Conservation (phyloP, 495 filamentous ascomycete genomes). For the Glarea lozoyensis region DNA sequence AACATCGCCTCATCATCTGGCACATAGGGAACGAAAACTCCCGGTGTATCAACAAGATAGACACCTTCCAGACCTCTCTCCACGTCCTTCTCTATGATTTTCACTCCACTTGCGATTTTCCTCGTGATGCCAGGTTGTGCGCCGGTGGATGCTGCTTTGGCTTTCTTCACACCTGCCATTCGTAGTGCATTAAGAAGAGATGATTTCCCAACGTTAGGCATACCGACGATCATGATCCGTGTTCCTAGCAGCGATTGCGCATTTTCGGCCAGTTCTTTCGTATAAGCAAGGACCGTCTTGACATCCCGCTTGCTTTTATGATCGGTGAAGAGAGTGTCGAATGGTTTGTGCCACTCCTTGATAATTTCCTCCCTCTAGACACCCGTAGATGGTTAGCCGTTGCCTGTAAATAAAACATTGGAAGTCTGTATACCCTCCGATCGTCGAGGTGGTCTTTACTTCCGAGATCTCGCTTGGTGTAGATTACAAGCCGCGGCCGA, state of each 20-base stretch:
- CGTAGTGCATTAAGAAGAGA: slow-evolving; percentile 84
- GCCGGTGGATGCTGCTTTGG: slow-evolving; percentile 74
- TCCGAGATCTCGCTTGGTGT: slow-evolving; percentile 79
- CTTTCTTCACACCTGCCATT: slow-evolving; percentile 47
- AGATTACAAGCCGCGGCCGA: slow-evolving; percentile 70
- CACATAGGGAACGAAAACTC: slow-evolving; percentile 91
- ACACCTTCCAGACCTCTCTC: slow-evolving; percentile 25
- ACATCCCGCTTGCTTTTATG: slow-evolving; percentile 19
- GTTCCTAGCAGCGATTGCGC: slow-evolving; percentile 55
- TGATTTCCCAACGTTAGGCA: slow-evolving; percentile 95
- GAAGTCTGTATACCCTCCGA: slow-evolving; percentile 19
- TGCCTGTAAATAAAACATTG: slow-evolving; percentile 14
- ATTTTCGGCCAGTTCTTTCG: slow-evolving; percentile 35
- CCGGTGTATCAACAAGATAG: slow-evolving; percentile 50
- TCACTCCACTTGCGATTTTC: slow-evolving; percentile 74
- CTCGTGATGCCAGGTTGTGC: slow-evolving; percentile 83
- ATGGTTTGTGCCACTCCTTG: slow-evolving; percentile 46
- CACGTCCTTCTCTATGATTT: slow-evolving; percentile 43
- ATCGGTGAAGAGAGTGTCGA: slow-evolving; percentile 50
- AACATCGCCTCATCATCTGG: slow-evolving; percentile 79
- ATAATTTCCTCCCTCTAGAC: slow-evolving; percentile 41
- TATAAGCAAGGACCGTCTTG: slow-evolving; percentile 43
- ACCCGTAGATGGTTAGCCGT: too few relatives aligned
- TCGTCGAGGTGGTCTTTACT: slow-evolving; percentile 24
- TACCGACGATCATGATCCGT: slow-evolving; percentile 81